phyloP scores from a whole-genome alignment of 306 rosid genomes.

The Dalbergia oliveri region DNA sequence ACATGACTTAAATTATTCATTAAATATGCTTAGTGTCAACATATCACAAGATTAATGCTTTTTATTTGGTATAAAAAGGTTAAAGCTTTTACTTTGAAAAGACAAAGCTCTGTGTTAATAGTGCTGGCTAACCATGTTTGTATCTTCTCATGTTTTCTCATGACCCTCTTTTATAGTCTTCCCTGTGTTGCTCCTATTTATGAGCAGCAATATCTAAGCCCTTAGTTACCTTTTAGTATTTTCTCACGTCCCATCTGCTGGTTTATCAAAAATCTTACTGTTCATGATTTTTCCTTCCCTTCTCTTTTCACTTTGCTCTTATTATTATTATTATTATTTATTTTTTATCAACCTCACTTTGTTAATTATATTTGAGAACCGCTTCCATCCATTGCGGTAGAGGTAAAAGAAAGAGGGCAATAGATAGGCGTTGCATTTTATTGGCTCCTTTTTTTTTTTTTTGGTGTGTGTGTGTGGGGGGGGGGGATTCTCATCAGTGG shows the following conservation, averaged over 20 bases:
- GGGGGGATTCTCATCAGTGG: neutral
- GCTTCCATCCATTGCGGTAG: neutral
- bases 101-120: neutral
- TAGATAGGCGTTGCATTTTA: neutral
- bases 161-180: neutral
- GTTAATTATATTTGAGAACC: neutral
- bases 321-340: no score
- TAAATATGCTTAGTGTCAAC: neutral
- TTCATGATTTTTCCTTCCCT: neutral
- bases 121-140: slow-evolving; percentile 9
- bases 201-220: neutral
- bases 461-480: neutral
- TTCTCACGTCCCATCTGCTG: slow-evolving; percentile 27
- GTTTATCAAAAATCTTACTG: neutral
- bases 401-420: neutral
- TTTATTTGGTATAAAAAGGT: neutral
- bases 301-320: neutral
- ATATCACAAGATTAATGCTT: neutral
- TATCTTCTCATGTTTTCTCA: slow-evolving; percentile 36
- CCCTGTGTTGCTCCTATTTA: neutral
- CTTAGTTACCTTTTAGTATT: neutral
- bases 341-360: neutral
- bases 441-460: neutral
- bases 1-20: neutral
- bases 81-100: neutral